Evolutionary conservation across 1,139 yeast genomes (phyloP).

Genomic region (Hyphopichia khmerensis): DNA sequence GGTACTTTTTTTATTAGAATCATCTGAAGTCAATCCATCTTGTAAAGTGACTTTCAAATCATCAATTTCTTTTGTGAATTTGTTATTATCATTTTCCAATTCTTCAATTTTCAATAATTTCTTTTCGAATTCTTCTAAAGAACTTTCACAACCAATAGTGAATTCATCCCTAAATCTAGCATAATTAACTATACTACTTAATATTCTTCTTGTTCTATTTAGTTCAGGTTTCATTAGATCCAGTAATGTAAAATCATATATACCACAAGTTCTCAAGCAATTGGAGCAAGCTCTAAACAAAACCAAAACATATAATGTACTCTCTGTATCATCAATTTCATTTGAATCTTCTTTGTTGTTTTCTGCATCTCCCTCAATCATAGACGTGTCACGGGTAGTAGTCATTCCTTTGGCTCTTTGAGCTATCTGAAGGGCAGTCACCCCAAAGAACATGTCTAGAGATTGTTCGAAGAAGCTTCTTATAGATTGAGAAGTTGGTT

Average conservation of each 20-base stretch:
- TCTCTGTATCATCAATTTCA: slow-evolving; percentile 27
- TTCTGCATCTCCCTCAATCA: slow-evolving; percentile 8
- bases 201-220: slow-evolving; percentile 55
- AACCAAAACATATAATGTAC: slow-evolving; percentile 47
- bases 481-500: slow-evolving; percentile 67
- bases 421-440: slow-evolving; percentile 45
- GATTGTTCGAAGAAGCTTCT: slow-evolving; percentile 67
- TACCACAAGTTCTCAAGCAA: slow-evolving; percentile 72
- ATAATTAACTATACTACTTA: slow-evolving; percentile 84
- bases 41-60: slow-evolving; percentile 32
- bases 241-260: slow-evolving; percentile 69
- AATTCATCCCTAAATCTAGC: slow-evolving; percentile 83
- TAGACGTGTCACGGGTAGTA: slow-evolving; percentile 3
- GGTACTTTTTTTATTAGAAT: slow-evolving; percentile 24
- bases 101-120: slow-evolving; percentile 38
- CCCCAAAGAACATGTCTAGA: slow-evolving; percentile 66
- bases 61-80: slow-evolving; percentile 42
- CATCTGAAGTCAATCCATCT: slow-evolving; percentile 14
- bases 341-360: slow-evolving; percentile 20
- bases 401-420: slow-evolving; percentile 11
- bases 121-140: slow-evolving; percentile 52
- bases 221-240: slow-evolving; percentile 72
- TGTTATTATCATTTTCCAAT: slow-evolving; percentile 35
- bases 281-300: slow-evolving; percentile 59
- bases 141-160: slow-evolving; percentile 62